Percentiles rank a stretch among this genome's conserved stretches.
Conservation (phyloP, 176 grass and related monocot genomes). For the Saccharum officinarum region DNA sequence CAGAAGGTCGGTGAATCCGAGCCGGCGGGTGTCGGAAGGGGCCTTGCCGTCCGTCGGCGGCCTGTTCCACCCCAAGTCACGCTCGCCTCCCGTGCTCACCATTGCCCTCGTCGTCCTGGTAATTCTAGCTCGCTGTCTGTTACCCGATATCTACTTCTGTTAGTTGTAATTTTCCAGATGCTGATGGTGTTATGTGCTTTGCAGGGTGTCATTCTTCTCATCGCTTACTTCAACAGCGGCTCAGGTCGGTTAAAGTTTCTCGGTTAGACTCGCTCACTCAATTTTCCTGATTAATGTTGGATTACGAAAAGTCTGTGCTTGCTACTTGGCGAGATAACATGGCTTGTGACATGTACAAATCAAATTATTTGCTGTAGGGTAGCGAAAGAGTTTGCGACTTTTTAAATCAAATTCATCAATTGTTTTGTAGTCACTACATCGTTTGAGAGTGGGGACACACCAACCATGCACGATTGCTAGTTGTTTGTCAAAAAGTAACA, state of each 20-base stretch:
- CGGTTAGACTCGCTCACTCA: not conserved
- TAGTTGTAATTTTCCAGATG: not conserved
- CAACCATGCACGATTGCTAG: not conserved
- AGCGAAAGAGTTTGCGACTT: not conserved
- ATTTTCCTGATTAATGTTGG: not conserved
- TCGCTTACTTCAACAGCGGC: slow-evolving; percentile 69
- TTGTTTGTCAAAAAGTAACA: not conserved
- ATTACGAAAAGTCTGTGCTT: not conserved
- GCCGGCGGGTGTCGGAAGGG: slow-evolving; percentile 61
- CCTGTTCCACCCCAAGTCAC: slow-evolving; percentile 72
- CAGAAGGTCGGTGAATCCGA: slow-evolving; percentile 78
- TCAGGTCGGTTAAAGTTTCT: slow-evolving; percentile 53
- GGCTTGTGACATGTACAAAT: not conserved
- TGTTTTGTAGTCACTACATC: not conserved
- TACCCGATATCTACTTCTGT: not conserved
- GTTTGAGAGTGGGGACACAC: not conserved
- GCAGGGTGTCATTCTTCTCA: slow-evolving; percentile 74
- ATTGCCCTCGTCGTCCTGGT: slow-evolving; percentile 75
- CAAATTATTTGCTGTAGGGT: not conserved
- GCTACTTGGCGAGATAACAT: not conserved
- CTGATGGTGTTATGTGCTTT: not conserved
- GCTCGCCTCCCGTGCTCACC: slow-evolving; percentile 73
- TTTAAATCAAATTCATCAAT: not conserved
- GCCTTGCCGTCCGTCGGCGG: slow-evolving; percentile 54
- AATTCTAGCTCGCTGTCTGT: not conserved